Conservation (phyloP, 2,329 filamentous ascomycete genomes). For the Penicillium sp. region DNA sequence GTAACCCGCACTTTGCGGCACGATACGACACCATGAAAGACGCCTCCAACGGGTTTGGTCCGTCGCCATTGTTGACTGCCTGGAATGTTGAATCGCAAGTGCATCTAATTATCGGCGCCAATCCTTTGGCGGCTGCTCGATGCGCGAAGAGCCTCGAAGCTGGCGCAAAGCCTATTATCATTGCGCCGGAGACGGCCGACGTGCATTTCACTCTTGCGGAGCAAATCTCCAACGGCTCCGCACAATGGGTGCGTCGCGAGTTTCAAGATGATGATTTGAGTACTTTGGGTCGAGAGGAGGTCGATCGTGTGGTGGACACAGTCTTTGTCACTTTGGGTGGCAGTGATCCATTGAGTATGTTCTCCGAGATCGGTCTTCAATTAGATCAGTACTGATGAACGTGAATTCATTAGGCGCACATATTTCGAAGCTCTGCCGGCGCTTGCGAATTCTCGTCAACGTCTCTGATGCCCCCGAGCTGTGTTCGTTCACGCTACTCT, state of each 20-base stretch:
- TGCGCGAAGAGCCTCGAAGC: slow-evolving; percentile 78
- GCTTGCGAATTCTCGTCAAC: slow-evolving; percentile 86
- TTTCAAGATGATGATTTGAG: slow-evolving; percentile 75
- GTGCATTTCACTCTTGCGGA: slow-evolving; percentile 59
- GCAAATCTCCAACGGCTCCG: slow-evolving; percentile 46
- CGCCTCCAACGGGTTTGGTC: slow-evolving; percentile 25
- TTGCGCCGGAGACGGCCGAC: slow-evolving; percentile 68
- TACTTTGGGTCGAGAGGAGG: slow-evolving; percentile 75
- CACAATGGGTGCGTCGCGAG: slow-evolving; percentile 45
- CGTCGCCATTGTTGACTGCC: slow-evolving; percentile 43
- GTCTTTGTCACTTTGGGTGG: slow-evolving; percentile 78
- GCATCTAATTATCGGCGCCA: slow-evolving; percentile 84
- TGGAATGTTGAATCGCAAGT: slow-evolving; percentile 50
- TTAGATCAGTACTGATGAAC: slow-evolving; percentile 37
- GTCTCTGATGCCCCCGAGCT: slow-evolving; percentile 83
- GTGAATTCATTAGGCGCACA: slow-evolving; percentile 53
- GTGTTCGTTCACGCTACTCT: slow-evolving; percentile 87
- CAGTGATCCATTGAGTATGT: slow-evolving; percentile 53
- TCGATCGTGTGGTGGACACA: slow-evolving; percentile 78
- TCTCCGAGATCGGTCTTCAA: slow-evolving; percentile 25
- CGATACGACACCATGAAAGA: slow-evolving; percentile 35
- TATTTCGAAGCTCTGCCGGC: slow-evolving; percentile 74
- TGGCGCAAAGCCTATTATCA: slow-evolving; percentile 76
- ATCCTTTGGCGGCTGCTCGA: slow-evolving; percentile 81
- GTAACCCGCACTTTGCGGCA: slow-evolving; percentile 16